Evolutionary conservation across 176 grass and related monocot genomes (phyloP).

Genomic region (Aegilops tauschii): DNA sequence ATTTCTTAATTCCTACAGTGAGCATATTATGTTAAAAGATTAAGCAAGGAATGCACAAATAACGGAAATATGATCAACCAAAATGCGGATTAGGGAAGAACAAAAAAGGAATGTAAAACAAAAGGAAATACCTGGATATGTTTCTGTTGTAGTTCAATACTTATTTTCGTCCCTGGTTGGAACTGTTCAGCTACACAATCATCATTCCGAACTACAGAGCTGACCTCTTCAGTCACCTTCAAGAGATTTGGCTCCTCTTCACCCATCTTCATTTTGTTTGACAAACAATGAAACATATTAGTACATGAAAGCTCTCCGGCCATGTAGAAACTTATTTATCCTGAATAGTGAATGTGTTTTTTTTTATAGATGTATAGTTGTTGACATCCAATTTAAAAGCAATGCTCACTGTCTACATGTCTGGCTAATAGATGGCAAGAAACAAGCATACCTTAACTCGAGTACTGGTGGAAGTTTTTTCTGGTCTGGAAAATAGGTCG

Average conservation of each 20-base stretch:
- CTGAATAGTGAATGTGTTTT: neutral
- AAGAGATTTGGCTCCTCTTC: conserved; percentile 27
- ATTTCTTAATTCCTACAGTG: conserved; percentile 68
- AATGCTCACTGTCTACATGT: neutral
- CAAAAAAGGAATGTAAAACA: neutral
- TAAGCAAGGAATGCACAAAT: neutral
- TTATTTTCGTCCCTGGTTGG: conserved; percentile 25
- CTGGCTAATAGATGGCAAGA: neutral
- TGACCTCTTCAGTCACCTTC: conserved; percentile 2
- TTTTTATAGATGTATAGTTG: neutral
- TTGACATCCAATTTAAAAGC: neutral
- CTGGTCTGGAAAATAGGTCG: conserved; percentile 12
- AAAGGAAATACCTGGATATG: conserved; percentile 54
- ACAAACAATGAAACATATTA: conserved; percentile 28
- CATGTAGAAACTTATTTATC: neutral
- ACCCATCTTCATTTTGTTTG: conserved; percentile 24
- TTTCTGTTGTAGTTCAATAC: conserved; percentile 61
- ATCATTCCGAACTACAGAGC: conserved; percentile 30
- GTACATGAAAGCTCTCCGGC: conserved; percentile 7
- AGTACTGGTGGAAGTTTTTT: conserved; percentile 13
- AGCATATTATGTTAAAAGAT: conserved; percentile 37
- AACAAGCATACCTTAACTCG: conserved; percentile 6
- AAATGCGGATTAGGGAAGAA: neutral
- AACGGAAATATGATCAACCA: neutral
- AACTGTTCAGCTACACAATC: conserved; percentile 36